Evolutionary conservation across 2,329 filamentous ascomycete species (phyloP).

Genomic region (Calycina herbarum): DNA sequence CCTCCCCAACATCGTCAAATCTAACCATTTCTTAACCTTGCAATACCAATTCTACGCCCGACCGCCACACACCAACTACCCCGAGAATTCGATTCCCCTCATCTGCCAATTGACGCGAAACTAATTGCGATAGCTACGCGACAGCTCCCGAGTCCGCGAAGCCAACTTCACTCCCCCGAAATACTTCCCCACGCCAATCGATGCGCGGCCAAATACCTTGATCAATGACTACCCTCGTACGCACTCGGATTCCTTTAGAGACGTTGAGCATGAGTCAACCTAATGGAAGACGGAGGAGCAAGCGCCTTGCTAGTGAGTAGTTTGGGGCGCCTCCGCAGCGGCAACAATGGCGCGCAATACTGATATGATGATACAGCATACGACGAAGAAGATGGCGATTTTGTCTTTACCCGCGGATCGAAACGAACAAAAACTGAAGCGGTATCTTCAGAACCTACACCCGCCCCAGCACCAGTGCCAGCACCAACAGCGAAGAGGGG

Average conservation of each 20-base stretch:
- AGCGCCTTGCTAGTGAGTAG: constrained; percentile 61
- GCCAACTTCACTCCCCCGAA: constrained; percentile 11
- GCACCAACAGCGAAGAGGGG: constrained; percentile 37
- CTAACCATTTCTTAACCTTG: constrained; percentile 22
- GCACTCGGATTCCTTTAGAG: constrained; percentile 64
- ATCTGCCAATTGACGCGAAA: constrained; percentile 32
- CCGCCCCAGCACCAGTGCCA: constrained; percentile 39
- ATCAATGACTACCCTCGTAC: constrained; percentile 72
- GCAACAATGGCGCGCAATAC: constrained; percentile 10
- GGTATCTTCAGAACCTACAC: constrained; percentile 43
- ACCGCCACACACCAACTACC: constrained; percentile 2
- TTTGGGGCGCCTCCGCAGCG: constrained; percentile 15
- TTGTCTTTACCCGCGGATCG: constrained; percentile 69
- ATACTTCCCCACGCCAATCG: constrained; percentile 23
- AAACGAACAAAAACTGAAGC: constrained; percentile 63
- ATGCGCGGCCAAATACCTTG: constrained; percentile 31
- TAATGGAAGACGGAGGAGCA: constrained; percentile 61
- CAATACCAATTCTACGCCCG: neutral
- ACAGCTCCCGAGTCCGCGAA: constrained; percentile 15
- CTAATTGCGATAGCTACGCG: constrained; percentile 20
- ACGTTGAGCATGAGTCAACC: constrained; percentile 65
- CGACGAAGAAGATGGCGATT: constrained; percentile 77
- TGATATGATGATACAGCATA: constrained; percentile 44
- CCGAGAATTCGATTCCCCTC: neutral
- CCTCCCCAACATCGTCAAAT: constrained; percentile 19